These are phyloP conservation scores for Picea abies DNA, from an alignment of 83 land plant species.

Conservation along the genomic window DNA sequence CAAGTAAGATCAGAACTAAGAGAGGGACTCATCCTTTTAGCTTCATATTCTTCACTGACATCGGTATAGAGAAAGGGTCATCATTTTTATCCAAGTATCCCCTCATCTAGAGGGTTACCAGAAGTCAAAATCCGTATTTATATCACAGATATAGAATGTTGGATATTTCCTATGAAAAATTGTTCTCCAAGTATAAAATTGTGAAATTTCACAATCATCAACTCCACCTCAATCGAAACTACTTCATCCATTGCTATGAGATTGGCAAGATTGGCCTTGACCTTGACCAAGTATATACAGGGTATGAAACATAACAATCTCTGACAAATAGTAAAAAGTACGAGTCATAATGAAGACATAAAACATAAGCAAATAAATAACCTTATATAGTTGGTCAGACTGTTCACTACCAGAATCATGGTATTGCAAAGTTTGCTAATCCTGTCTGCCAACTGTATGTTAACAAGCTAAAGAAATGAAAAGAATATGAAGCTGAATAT, in stretches of 20 bases:
- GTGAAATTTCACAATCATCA: background rate
- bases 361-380: background rate
- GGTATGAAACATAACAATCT: background rate
- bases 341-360: background rate
- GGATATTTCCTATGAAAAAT: background rate
- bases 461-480: background rate
- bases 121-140: too few relatives aligned
- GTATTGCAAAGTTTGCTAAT: background rate
- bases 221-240: conserved; percentile 1
- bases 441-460: background rate
- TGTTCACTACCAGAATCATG: background rate
- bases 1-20: background rate
- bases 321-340: background rate
- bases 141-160: background rate
- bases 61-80: background rate
- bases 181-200: background rate
- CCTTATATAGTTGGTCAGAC: background rate
- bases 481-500: background rate
- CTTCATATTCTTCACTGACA: background rate
- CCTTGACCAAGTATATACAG: background rate
- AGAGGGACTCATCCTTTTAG: background rate
- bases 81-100: background rate
- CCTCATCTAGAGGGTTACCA: background rate
- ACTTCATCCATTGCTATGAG: background rate
- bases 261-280: background rate